Evolutionary conservation across 1,284 basidiomycete species (phyloP).

Genomic region (Lignosus rhinocerotis): DNA sequence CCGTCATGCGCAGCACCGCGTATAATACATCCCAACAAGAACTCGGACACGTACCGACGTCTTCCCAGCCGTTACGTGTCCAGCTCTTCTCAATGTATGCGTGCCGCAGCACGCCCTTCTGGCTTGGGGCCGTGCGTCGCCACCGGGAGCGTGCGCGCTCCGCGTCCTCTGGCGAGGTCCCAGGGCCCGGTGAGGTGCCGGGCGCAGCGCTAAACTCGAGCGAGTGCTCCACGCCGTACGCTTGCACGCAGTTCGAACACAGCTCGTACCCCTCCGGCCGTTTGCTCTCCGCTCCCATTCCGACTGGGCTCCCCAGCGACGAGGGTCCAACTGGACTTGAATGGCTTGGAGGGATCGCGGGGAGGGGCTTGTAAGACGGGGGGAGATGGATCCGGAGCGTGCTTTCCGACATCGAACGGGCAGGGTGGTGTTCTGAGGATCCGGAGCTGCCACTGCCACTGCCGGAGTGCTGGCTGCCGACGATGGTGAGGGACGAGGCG

Average conservation of each 20-base stretch:
- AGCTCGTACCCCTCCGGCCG: conserved; percentile 70
- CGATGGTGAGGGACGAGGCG: conserved; percentile 34
- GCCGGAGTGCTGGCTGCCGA: conserved; percentile 17
- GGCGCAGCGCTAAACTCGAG: conserved; percentile 55
- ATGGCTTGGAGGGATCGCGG: conserved; percentile 8
- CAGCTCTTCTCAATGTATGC: conserved; percentile 85
- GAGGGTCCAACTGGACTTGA: neutral
- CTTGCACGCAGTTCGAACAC: conserved; percentile 76
- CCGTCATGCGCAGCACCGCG: neutral
- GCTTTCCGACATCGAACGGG: conserved; percentile 22
- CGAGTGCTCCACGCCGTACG: conserved; percentile 76
- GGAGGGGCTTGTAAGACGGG: conserved; percentile 14
- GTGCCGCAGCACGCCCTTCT: conserved; percentile 75
- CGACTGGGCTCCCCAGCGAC: conserved; percentile 2
- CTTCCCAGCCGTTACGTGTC: conserved; percentile 80
- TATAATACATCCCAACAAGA: neutral
- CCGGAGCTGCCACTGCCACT: conserved; percentile 19
- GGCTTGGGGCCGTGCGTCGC: conserved; percentile 63
- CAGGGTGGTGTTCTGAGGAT: conserved; percentile 15
- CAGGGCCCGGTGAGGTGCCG: conserved; percentile 43
- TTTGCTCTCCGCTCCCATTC: conserved; percentile 5
- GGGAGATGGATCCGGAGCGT: conserved; percentile 7
- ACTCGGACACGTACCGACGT: conserved; percentile 65
- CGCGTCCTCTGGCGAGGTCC: conserved; percentile 50
- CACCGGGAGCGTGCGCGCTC: conserved; percentile 51